A percentile compares a stretch with the other conserved stretches of the same genome.
Evolutionary conservation across 345 rosid genomes (phyloP).

Genomic region (Gossypium bickii): DNA sequence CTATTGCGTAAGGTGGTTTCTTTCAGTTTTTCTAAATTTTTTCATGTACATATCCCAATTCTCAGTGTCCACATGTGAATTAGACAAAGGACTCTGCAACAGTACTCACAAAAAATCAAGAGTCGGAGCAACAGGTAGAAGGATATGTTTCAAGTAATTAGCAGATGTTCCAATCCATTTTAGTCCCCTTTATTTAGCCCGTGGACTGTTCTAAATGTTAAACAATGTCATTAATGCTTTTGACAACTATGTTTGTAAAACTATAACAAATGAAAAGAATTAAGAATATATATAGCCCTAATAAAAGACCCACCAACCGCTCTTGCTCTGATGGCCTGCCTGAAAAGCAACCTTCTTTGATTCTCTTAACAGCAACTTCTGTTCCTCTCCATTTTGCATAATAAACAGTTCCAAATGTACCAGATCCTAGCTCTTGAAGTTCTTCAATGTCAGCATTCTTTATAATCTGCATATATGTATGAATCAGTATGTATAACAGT

Average conservation of each 20-base stretch:
- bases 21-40: neutral
- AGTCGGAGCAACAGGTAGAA: neutral
- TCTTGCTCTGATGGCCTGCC: constrained; percentile 83
- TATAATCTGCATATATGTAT: constrained; percentile 46
- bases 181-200: neutral
- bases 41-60: neutral
- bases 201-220: neutral
- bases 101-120: neutral
- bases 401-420: constrained; percentile 89
- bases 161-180: neutral
- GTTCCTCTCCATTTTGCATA: constrained; percentile 97
- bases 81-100: neutral
- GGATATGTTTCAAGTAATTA: neutral
- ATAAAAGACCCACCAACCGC: constrained; percentile 51
- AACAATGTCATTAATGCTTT: neutral
- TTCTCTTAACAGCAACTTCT: constrained; percentile 90
- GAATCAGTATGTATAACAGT: neutral
- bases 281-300: neutral
- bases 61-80: neutral
- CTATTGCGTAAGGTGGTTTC: neutral
- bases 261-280: neutral
- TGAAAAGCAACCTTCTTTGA: constrained; percentile 75
- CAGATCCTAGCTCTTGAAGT: constrained; percentile 75
- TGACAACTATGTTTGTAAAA: neutral
- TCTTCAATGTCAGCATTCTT: constrained; percentile 81